These are phyloP conservation scores for Ascochyta rabiei DNA, from an alignment of 2,329 filamentous ascomycete genomes.

Conservation along the genomic window DNA sequence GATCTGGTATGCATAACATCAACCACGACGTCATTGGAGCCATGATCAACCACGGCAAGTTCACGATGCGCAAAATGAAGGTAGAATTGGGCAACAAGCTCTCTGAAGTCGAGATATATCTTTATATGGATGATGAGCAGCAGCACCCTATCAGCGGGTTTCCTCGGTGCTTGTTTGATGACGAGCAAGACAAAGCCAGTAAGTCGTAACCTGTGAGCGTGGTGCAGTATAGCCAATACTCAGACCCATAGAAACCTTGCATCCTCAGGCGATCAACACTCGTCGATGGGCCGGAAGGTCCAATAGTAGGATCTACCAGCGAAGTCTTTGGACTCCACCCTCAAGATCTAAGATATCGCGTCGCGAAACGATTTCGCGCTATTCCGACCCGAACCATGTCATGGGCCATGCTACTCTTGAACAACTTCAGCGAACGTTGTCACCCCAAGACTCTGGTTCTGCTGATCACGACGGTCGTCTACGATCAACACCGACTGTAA, in stretches of 20 bases:
- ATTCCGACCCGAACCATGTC: background rate
- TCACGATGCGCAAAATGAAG: background rate
- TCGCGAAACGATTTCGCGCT: background rate
- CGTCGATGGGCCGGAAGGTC: background rate
- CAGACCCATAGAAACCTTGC: background rate
- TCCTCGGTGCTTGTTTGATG: background rate
- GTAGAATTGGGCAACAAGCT: background rate
- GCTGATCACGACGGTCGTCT: background rate
- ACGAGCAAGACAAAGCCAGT: background rate
- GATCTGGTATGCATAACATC: background rate
- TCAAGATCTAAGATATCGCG: background rate
- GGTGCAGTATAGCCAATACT: background rate
- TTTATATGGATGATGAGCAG: background rate
- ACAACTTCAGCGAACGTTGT: background rate
- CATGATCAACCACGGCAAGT: background rate
- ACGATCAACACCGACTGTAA: background rate
- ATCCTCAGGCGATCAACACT: background rate
- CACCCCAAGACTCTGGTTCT: background rate
- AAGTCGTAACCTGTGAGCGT: background rate
- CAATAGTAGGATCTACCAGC: background rate
- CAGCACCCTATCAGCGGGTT: background rate
- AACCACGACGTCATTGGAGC: background rate
- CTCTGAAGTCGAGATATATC: background rate
- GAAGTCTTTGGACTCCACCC: background rate
- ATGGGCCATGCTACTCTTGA: constrained; percentile 25